Base-by-base conservation (phyloP, 192 early-diverging fungal species). In the Backusella mclennaniae region DNA sequence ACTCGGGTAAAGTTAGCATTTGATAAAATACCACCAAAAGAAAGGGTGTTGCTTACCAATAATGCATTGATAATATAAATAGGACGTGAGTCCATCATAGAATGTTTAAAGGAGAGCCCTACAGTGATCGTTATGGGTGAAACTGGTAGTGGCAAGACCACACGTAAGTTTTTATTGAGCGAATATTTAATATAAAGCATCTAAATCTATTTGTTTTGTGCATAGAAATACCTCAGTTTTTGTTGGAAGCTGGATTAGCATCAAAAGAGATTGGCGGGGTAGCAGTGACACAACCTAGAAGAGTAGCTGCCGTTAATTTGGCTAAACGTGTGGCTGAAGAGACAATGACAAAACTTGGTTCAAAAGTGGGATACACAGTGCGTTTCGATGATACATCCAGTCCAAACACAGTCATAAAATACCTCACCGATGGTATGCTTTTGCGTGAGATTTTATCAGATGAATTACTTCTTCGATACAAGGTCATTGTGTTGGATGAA, bases 351-450 rank as follows among this genome's bases (percentile, higher is more conserved):
- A 80, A 84, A 0, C 73, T 94, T 53, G 93, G 95, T 14, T 84
- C 84, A 14, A 79, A 79, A 41, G 80, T 84, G 67, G 98, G 98
- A 19, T 99, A 98, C 80, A 94, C 93, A 0, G 95, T 99, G 69
- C 91, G 98, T 71, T 99, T 99, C 80, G 95, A 98, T 53, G 95
- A 98, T 78, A 91, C 85, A n/a, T 94, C 96, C 3, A 92, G 90
- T 17, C 81, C 75, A 35, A 78, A 88, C 15, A 98, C 98, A 0
- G 79, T 90, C 71, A 91, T 99, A 69, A 96, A 96, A 82, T 99
- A 95, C 79, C 89, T 98, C 85, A 99, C 98, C 0, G 98, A 99
- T 71, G 98, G 98, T 73, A 93, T 99, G 91, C 87, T 99, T 66
- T 78, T 99, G 29, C 87, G 97, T 7, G 98, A 99, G 80, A 86